Base-by-base conservation (phyloP, 306 rosid genomes). In the Argentina anserina region DNA sequence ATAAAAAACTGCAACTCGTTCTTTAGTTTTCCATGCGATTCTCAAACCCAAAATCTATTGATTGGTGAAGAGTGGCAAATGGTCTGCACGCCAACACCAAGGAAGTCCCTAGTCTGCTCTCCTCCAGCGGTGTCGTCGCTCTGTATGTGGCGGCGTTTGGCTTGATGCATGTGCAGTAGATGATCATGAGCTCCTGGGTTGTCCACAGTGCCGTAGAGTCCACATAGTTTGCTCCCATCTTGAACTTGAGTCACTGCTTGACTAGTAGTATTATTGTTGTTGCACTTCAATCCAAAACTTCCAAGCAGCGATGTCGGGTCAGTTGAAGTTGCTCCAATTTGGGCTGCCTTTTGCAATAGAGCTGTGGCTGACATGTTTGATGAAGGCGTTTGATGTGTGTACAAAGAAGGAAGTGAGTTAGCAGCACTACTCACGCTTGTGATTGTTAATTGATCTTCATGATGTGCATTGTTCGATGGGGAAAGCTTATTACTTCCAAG, bases 281-380 rank as follows among this genome's bases (percentile, higher is more conserved):
- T 80, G 67, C 86, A 78, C 74, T 84, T 87, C 71, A 91, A 76
- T 43, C 90, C 87, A 76, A 86, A 75, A 69, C 84, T 88, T 28
- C 90, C 92, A 1, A 87, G 76, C 64, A 87, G 84, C 29, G 90
- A 83, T 31, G 95, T 82, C 45, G 83, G 88, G 39, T 76, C 68
- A 20, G 33, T 85, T 9, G 93, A 87, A 43, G 86, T 87, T 70
- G 87, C 78, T 6, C 98, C 96, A 34, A 90, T 83, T 70, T 92
- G 88, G 20, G 97, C 91, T 43, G 98, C 98, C 78, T 92, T 92
- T 9, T 87, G 98, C 58, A 92, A 40, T 81, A 92, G 82, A 64
- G 98, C 98, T 0, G 98, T 92, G 29, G 98, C 98, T n/a, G 98
- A 92, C 94, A 90, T 87, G 75, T 84, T 86, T 4, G 88, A 80